Evolutionary conservation across 2,329 filamentous ascomycete species (phyloP), one percentile per base, ranked within the genome.

Genomic region (Fusarium camptoceras): DNA sequence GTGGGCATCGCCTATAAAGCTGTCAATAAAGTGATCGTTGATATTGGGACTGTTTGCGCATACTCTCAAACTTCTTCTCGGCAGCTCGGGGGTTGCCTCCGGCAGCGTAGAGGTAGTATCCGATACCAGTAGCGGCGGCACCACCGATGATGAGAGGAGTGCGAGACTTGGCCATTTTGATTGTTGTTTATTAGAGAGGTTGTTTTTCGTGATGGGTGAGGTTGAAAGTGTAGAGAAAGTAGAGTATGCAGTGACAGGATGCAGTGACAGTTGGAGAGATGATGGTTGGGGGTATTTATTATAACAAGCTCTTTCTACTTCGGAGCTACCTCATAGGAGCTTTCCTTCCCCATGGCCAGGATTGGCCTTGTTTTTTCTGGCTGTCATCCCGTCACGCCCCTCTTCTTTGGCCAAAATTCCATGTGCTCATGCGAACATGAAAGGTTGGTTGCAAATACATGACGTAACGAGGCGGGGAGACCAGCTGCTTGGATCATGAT

Each of bases 41-140:
- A 11, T 6, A 31, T 31, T 37, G n/a, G 5, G 16, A 31, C 22
- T 43, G 47, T 24, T 25, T 37, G 54, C 18, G 68, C 89, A 47
- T 83, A 97, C 95, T 88, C 84, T 97, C 92, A 73, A 92, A 87
- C 80, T 96, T 86, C 85, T 95, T 92, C 86, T 94, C 89, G n/a
- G 94, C 95, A 51, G 87, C 89, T 81, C 92, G 93, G 54, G 93
- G 86, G 79, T 89, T 88, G 61, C 95, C 94, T 66, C 95, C 95
- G 18, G 94, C 92, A 54, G 83, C 86, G 86, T 97, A 99, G 68
- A 98, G 87, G 85, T 98, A 98, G 86, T 97, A 98, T 44, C 92
- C 94, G 62, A 90, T 83, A 70, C 89, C 91, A 75, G 88, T 88
- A 31, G 87, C 91, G 71, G 88, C 89, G 64, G 85, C 87, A 72